Evolutionary conservation across 1,284 basidiomycete genomes (phyloP).

Genomic region (Apiotrichum akiyoshidainum): DNA sequence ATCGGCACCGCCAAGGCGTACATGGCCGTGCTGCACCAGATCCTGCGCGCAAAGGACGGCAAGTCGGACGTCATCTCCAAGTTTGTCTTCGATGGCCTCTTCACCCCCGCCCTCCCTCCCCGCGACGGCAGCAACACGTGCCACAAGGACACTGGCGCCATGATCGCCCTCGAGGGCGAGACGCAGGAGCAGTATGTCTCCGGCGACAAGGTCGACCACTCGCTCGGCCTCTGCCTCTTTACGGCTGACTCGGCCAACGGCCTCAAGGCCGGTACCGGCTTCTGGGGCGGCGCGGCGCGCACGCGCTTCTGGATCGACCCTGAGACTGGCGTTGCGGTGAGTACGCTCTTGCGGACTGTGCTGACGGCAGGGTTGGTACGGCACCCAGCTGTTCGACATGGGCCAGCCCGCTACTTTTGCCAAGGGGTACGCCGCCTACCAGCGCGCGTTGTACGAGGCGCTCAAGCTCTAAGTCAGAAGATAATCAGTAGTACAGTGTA

Average conservation of each 20-base stretch:
- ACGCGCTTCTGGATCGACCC: slow-evolving; percentile 37
- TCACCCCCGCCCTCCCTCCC: slow-evolving; percentile 16
- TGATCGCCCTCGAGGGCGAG: neutral
- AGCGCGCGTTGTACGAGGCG: slow-evolving; percentile 30
- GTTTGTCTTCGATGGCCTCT: slow-evolving; percentile 23
- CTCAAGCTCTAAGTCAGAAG: slow-evolving; percentile 11
- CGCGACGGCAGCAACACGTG: slow-evolving; percentile 7
- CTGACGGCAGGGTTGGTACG: slow-evolving; percentile 11
- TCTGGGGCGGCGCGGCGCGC: slow-evolving; percentile 31
- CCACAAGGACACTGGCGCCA: slow-evolving; percentile 9
- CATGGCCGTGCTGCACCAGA: slow-evolving; percentile 26
- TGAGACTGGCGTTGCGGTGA: slow-evolving; percentile 26
- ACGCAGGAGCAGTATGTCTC: slow-evolving; percentile 4
- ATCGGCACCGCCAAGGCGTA: slow-evolving; percentile 36
- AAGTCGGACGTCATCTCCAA: slow-evolving; percentile 11
- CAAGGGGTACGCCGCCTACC: slow-evolving; percentile 27
- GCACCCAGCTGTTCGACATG: slow-evolving; percentile 23
- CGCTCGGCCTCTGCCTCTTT: slow-evolving; percentile 3
- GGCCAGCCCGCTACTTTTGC: slow-evolving; percentile 17
- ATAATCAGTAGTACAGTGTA: too few relatives aligned
- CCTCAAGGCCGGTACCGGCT: slow-evolving; percentile 20
- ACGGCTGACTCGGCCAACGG: slow-evolving; percentile 6
- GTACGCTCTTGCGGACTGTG: slow-evolving; percentile 1
- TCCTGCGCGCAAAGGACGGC: slow-evolving; percentile 22
- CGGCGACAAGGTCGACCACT: slow-evolving; percentile 6